Conservation (phyloP, 2,329 filamentous ascomycete species). For the Cylindrodendrum hubeiense region DNA sequence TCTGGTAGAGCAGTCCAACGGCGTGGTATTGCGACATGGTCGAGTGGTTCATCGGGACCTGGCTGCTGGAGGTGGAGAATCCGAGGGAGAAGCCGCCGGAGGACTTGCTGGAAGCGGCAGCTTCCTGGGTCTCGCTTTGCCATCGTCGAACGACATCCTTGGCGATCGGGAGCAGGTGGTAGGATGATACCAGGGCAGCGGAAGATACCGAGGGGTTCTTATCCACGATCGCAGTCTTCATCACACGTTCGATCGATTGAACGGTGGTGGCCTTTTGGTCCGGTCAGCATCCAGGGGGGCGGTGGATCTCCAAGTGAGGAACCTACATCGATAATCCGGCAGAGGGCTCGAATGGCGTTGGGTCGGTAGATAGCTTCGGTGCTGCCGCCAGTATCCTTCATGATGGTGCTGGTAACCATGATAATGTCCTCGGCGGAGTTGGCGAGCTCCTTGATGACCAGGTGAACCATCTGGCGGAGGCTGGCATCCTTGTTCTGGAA, state of each 20-base stretch:
- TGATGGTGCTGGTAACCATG: conserved; percentile 99
- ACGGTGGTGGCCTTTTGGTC: conserved; percentile 83
- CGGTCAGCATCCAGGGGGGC: conserved; percentile 44
- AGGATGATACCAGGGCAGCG: conserved; percentile 94
- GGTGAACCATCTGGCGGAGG: conserved; percentile 97
- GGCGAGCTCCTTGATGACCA: conserved; percentile 97
- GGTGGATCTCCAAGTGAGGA: conserved; percentile 26
- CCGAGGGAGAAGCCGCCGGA: conserved; percentile 91
- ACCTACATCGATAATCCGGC: conserved; percentile 94
- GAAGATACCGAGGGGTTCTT: conserved; percentile 98
- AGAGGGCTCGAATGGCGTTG: conserved; percentile 95
- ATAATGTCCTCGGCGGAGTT: conserved; percentile 98
- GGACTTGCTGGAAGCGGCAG: conserved; percentile 89
- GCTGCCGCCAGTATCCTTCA: conserved; percentile 98
- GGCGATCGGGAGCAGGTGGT: conserved; percentile 96
- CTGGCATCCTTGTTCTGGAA: conserved; percentile 99
- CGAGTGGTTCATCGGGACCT: conserved; percentile 88
- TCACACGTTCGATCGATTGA: conserved; percentile 96
- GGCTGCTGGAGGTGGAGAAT: conserved; percentile 83
- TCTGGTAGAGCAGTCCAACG: conserved; percentile 96
- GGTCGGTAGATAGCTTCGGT: conserved; percentile 94
- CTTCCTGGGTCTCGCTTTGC: conserved; percentile 99
- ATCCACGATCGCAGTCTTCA: conserved; percentile 99
- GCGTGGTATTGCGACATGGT: conserved; percentile 99
- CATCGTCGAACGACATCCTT: conserved; percentile 95